Evolutionary conservation across 2,329 filamentous ascomycete genomes (phyloP), one percentile per base, ranked within the genome.

Genomic region (Decorospora gaudefroyi): DNA sequence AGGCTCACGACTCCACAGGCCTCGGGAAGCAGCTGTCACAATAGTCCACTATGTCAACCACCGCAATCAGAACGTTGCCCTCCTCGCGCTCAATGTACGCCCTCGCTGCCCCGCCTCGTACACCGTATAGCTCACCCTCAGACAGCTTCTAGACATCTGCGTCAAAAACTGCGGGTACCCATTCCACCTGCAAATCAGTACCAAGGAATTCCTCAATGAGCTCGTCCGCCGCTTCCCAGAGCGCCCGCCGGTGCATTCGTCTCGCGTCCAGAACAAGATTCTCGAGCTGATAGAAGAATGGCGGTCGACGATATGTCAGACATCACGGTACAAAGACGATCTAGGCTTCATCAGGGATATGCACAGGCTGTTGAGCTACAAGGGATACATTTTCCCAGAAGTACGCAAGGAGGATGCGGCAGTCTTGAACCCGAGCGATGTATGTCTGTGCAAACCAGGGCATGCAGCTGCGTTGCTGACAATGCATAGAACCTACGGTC

Each of bases 121-220:
- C 42, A 23, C 15, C 36, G 9, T 28, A 39, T 48, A 38, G 51
- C 62, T 70, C 40, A 70, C 67, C 38, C 33, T 30, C 2, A 19
- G 22, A 45, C 62, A 86, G 75, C 83, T 99, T 57, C 88, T 99
- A 68, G 93, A 99, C 71, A 97, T 97, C 53, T 97, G 93, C 73
- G 93, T 97, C 73, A 99, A 99, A 78, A 99, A 99, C 76, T 99
- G 93, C 79, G 93, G 93, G 62, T 99, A 99, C 70, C 91, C 93
- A 1, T 99, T 99, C 73, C 93, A 99, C 68, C 84, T 99, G 46
- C 93, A 99, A 73, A 96, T 99, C 68, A 91, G 88, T 72, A 97
- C 93, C 58, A 99, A 99, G 72, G 93, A 99, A 66, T 99, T 99
- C 63, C 84, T 99, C 62, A 99, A 99, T 74, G 93, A 99, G 76